Base-by-base conservation (phyloP, 192 early-diverging fungal genomes). In the Podila epicladia region DNA sequence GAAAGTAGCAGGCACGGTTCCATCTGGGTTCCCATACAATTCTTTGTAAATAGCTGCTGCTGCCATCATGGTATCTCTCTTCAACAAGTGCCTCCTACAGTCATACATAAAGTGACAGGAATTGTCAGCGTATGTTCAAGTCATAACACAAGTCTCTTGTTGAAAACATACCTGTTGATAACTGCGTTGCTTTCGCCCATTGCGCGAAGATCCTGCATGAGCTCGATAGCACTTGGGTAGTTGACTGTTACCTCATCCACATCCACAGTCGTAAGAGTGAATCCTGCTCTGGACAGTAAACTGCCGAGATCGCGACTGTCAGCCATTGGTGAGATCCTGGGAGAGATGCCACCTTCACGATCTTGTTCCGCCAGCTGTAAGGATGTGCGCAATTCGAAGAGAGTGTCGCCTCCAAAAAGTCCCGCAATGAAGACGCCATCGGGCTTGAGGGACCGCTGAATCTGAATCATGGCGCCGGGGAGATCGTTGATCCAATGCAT, bases 401-500 rank as follows among this genome's bases (percentile, higher is more conserved):
- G 85, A n/a, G 96, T 96, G 66, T 99, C 97, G 5, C 95, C 95
- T 38, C 97, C 96, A 85, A 97, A 89, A 91, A 99, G 93, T 8
- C 96, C 94, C 12, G 92, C 96, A 60, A 99, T 89, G 79, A 99
- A 99, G 64, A 94, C 90, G 50, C 96, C 93, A 78, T 99, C 97
- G 0, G 96, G 95, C 68, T 97, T 96, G 59, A 99, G 83, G 1
- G 92, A 87, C 48, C 89, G 86, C 45, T 89, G 90, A 37, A 95
- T 88, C 78, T 97, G 95, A 26, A 96, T 95, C 77, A 99, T 83
- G 55, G 95, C 65, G 80, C 91, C 93, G 26, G 95, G 96, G 33
- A 99, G 88, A 84, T 99, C 97, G 69, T 99, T 99, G 50, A 99
- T 92, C 97, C 97, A 99, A 80, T 99, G 96, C 87, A 97, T 85